phyloP scores from a whole-genome alignment of 2,329 filamentous ascomycete species.

The Ciborinia camelliae region DNA sequence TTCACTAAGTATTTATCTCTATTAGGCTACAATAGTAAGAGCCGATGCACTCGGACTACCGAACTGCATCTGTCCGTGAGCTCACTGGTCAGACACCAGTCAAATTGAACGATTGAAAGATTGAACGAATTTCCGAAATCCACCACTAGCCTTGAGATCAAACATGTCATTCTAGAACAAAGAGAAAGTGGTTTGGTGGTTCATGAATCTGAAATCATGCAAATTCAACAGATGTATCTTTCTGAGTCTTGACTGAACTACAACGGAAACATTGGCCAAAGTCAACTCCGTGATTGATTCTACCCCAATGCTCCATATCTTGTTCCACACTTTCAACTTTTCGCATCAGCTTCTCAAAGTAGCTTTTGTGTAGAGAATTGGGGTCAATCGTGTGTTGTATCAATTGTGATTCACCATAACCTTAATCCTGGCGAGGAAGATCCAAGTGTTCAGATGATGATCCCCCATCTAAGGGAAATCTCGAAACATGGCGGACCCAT shows the following conservation, averaged over 20 bases:
- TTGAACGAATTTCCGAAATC: conserved; percentile 23
- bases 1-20: background rate
- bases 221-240: conserved; percentile 8
- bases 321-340: conserved; percentile 6
- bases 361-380: conserved; percentile 14
- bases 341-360: conserved; percentile 17
- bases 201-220: conserved; percentile 6
- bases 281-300: conserved; percentile 10
- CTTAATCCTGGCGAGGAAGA: conserved; percentile 29
- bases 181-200: conserved; percentile 9
- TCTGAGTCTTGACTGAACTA: conserved; percentile 3
- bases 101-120: conserved; percentile 28
- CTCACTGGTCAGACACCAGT: conserved; percentile 29
- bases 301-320: conserved; percentile 15
- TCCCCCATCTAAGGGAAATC: conserved; percentile 28
- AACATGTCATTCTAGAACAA: conserved; percentile 16
- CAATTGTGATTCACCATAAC: conserved; percentile 34
- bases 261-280: conserved; percentile 10
- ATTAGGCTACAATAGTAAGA: background rate
- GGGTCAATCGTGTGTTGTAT: conserved; percentile 24
- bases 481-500: conserved; percentile 29
- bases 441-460: conserved; percentile 37
- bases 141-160: conserved; percentile 10
- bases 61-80: conserved; percentile 34
- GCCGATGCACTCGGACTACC: conserved; percentile 28